Evolutionary conservation across 192 early-diverging fungal species (phyloP), one percentile per base, ranked within the genome.

Genomic region (Nowakowskiella sp.): DNA sequence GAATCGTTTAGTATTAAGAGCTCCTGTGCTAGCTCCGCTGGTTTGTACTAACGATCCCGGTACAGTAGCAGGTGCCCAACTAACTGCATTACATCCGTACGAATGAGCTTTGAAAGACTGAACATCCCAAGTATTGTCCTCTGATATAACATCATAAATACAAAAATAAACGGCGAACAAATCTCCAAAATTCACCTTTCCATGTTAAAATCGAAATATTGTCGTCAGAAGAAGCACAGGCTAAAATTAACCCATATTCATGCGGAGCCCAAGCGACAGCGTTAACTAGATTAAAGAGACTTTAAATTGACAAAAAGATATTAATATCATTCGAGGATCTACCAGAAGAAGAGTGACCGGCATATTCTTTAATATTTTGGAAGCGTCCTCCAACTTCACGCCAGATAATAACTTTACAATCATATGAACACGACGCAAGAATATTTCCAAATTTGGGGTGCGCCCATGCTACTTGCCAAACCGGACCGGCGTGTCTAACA

Each of bases 391-490:
- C 81, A 21, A 80, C 85, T 64, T 97, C 95, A 56, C 89, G 90
- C 91, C 92, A 99, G 50, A 99, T 87, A 58, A 91, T 78, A 30
- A 97, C 94, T 33, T 85, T 85, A n/a, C 84, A 80, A 60, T 99
- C 96, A 64, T 96, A 96, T 16, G 90, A 89, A 67, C 91, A 95
- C 22, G 91, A 94, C 10, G 96, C 96, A 19, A 99, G 72, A 34
- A 99, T 85, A 59, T 73, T 86, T 44, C 94, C 94, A 72, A 89
- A 99, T 67, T 94, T 94, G 33, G 96, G 96, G 61, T 99, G 96
- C 9, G 94, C 92, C 96, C 96, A 99, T 13, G 91, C 76, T 21
- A 99, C 87, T 63, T 94, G 92, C 96, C 96, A 99, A n/a, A 99
- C 94, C 2, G 96, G 96, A 21, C 92, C 94, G 42, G 88, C 84